phyloP scores from a whole-genome alignment of 2,329 filamentous ascomycete species.

The Phaeophleospora eucalypticola region DNA sequence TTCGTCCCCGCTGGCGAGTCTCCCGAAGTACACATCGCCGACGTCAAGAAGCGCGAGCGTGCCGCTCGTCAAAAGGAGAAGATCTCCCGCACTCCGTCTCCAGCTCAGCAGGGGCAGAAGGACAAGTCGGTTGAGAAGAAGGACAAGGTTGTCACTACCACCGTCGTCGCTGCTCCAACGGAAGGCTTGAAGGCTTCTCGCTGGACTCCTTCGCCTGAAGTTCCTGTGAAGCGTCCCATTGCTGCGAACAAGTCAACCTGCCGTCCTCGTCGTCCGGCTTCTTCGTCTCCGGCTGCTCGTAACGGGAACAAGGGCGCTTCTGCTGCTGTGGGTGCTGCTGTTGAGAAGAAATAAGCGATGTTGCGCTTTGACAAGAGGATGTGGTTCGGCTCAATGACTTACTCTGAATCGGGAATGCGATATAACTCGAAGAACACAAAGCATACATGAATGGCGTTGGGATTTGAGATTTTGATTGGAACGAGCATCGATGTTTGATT shows the following conservation, averaged over 20 bases:
- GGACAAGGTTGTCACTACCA: too few species aligned
- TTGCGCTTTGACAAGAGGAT: background rate
- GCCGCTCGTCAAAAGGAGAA: slow-evolving; percentile 6
- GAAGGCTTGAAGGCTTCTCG: slow-evolving; percentile 2
- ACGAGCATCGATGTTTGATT: too few species aligned
- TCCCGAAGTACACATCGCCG: slow-evolving; percentile 25
- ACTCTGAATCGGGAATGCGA: too few species aligned
- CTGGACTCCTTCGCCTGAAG: slow-evolving; percentile 3
- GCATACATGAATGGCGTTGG: too few species aligned
- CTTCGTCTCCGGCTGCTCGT: slow-evolving; percentile 8
- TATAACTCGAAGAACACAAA: too few species aligned
- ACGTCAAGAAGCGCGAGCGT: slow-evolving; percentile 16
- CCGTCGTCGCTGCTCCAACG: too few species aligned
- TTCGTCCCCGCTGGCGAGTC: slow-evolving; percentile 32
- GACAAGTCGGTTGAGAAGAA: slow-evolving; percentile 3
- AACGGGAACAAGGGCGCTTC: too few species aligned
- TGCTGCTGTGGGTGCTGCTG: too few species aligned
- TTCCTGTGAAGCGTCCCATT: slow-evolving; percentile 8
- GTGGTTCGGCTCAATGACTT: too few species aligned
- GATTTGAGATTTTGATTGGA: too few species aligned
- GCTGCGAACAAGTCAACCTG: slow-evolving; percentile 17
- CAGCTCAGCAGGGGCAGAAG: slow-evolving; percentile 33
- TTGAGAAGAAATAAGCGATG: slow-evolving; percentile 1
- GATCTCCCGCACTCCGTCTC: slow-evolving; percentile 35
- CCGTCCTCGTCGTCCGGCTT: slow-evolving; percentile 15